These are phyloP conservation scores for Phytophthora pisi DNA, from an alignment of 352 stramenopile species.

Conservation along the genomic window DNA sequence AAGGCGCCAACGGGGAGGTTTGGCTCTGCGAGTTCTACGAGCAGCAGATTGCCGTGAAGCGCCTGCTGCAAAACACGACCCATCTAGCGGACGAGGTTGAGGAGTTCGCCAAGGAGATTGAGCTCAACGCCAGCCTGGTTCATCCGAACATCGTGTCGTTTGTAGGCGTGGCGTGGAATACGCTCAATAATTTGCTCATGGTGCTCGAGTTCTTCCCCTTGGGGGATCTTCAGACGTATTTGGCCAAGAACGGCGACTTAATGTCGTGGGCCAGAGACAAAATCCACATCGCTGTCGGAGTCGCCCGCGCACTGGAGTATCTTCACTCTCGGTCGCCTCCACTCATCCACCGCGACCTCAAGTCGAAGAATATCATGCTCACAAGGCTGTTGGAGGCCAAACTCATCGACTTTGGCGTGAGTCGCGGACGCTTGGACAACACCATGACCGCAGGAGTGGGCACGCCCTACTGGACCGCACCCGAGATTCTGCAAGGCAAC, in stretches of 20 bases:
- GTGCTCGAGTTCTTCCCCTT: constrained; percentile 48
- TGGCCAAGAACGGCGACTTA: constrained; percentile 26
- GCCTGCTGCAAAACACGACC: constrained; percentile 34
- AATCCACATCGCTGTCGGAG: constrained; percentile 40
- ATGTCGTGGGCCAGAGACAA: constrained; percentile 44
- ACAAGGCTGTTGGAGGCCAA: constrained; percentile 69
- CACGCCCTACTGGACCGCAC: constrained; percentile 42
- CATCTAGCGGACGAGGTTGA: constrained; percentile 41
- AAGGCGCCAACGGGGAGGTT: constrained; percentile 60
- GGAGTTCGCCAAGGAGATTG: constrained; percentile 43
- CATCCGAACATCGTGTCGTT: constrained; percentile 45
- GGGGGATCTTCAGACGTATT: constrained; percentile 47
- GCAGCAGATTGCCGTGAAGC: constrained; percentile 48
- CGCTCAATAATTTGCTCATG: constrained; percentile 51
- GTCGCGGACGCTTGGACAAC: constrained; percentile 26
- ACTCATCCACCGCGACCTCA: constrained; percentile 42
- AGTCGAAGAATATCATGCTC: constrained; percentile 70
- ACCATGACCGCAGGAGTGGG: constrained; percentile 36
- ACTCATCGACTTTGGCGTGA: constrained; percentile 51
- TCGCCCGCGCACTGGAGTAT: constrained; percentile 41
- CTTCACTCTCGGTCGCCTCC: constrained; percentile 28
- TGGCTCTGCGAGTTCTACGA: constrained; percentile 43
- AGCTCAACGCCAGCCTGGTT: constrained; percentile 36
- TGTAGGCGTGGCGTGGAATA: constrained; percentile 52
- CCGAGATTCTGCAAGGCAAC: constrained; percentile 38